Evolutionary conservation across 306 rosid genomes (phyloP), one percentile per base, ranked within the genome.

Genomic region (Citrullus colocynthis): DNA sequence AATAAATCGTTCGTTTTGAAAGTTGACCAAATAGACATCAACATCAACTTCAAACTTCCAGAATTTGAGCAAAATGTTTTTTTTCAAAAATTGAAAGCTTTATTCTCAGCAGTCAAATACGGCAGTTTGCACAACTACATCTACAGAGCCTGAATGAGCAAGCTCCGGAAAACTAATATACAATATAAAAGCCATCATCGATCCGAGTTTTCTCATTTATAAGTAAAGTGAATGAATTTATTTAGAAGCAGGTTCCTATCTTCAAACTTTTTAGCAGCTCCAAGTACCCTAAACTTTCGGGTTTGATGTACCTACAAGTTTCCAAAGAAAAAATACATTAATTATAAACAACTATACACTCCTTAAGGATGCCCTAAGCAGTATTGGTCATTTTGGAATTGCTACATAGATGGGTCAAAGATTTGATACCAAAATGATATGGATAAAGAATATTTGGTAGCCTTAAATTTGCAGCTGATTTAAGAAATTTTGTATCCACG

Each of bases 231-330:
- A 34, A 10, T 10, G 39, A 12, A n/a, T 75, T 41, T 36, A 34
- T 34, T 59, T 49, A 91, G 12, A 96, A 86, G 77, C 86, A 94
- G 56, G 85, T 87, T 44, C 95, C 92, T 52, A 79, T 77, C 78
- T 81, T 91, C 83, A 94, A 78, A 86, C 97, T 89, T 49, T 85
- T 86, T 14, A 94, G 80, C 6, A 94, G 87, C 80, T 90, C 90
- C 88, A 94, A 79, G 83, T 94, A 91, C 79, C 97, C 90, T 37
- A 65, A 78, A 84, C 76, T 55, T 75, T 90, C 95, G 13, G 96
- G 96, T 18, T 59, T 73, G 61, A 90, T 83, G 84, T 85, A 90
- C 81, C 98, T 94, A 87, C 85, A 82, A 55, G 20, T 21, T 44
- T 71, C 21, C 2, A 36, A 36, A 36, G 39, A 5, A 36, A 36